Evolutionary conservation across 768 basidiomycete genomes (phyloP).

Genomic region (Rhodotorula toruloides): DNA sequence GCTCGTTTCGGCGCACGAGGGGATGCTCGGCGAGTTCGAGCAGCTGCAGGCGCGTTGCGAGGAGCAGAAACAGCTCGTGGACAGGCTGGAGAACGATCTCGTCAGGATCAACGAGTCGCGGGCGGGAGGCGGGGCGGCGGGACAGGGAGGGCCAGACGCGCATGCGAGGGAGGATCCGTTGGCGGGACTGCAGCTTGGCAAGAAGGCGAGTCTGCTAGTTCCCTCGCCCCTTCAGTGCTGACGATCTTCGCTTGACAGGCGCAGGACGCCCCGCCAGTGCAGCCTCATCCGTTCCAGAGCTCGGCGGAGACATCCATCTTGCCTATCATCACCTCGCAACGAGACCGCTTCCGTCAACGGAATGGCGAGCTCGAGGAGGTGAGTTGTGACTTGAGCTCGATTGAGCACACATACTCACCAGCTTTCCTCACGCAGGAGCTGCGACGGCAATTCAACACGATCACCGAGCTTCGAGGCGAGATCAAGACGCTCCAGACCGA

Average conservation of each 20-base stretch:
- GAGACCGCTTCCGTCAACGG: slow-evolving; percentile 94
- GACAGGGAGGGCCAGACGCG: slow-evolving; percentile 1
- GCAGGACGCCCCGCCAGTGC: background rate
- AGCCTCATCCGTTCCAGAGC: slow-evolving; percentile 61
- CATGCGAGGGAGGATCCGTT: slow-evolving; percentile 57
- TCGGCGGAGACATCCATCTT: slow-evolving; percentile 86
- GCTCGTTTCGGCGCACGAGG: slow-evolving; percentile 64
- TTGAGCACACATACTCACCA: background rate
- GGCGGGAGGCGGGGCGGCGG: background rate
- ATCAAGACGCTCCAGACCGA: slow-evolving; percentile 87
- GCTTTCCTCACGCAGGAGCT: slow-evolving; percentile 60
- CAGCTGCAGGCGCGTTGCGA: slow-evolving; percentile 62
- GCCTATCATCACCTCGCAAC: slow-evolving; percentile 95
- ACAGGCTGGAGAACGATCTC: slow-evolving; percentile 86
- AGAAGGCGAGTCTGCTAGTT: slow-evolving; percentile 47
- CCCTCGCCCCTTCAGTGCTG: background rate
- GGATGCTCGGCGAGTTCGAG: slow-evolving; percentile 58
- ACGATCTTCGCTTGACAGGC: background rate
- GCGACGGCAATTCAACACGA: slow-evolving; percentile 87
- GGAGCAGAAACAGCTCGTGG: slow-evolving; percentile 73
- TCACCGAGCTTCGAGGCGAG: slow-evolving; percentile 87
- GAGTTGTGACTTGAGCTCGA: slow-evolving; percentile 9
- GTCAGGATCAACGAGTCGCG: slow-evolving; percentile 66
- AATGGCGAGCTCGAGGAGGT: slow-evolving; percentile 97
- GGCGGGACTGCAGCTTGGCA: slow-evolving; percentile 67